Evolutionary conservation across 441 rosid species (phyloP).

Genomic region (Croton laevigatus): DNA sequence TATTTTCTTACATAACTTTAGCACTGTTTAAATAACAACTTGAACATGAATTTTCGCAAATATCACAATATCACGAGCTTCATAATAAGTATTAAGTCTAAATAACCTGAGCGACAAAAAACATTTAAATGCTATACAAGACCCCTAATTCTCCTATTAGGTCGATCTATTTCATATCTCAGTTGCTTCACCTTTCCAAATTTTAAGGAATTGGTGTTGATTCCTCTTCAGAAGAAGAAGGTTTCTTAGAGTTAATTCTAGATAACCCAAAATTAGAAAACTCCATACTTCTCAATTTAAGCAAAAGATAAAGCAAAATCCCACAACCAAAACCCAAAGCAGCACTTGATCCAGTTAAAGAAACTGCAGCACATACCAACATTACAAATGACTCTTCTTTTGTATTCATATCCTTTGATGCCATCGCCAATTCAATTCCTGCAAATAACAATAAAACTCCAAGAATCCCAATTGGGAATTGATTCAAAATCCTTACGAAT

Average conservation of each 20-base stretch:
- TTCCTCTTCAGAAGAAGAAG: constrained; percentile 8
- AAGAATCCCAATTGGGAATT: constrained; percentile 73
- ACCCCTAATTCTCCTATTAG: too few species aligned
- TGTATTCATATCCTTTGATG: constrained; percentile 70
- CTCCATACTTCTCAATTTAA: constrained; percentile 40
- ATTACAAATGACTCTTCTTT: constrained; percentile 71
- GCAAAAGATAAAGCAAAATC: constrained; percentile 41
- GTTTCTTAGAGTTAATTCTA: neutral
- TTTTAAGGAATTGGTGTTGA: constrained; percentile 4
- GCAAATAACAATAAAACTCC: constrained; percentile 70
- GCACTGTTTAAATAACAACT: too few species aligned
- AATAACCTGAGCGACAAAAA: too few species aligned
- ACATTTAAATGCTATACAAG: too few species aligned
- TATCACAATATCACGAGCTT: too few species aligned
- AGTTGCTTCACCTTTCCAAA: neutral
- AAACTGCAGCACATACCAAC: constrained; percentile 63
- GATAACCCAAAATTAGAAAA: constrained; percentile 1
- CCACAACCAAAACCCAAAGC: constrained; percentile 72
- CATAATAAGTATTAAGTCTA: too few species aligned
- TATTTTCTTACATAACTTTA: too few species aligned
- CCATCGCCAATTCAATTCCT: constrained; percentile 81
- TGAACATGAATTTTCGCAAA: too few species aligned
- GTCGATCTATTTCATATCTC: too few species aligned
- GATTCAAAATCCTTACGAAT: constrained; percentile 50
- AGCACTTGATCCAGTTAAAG: constrained; percentile 64